Evolutionary conservation across 768 basidiomycete species (phyloP).

Genomic region (Pseudohyphozyma bogoriensis): DNA sequence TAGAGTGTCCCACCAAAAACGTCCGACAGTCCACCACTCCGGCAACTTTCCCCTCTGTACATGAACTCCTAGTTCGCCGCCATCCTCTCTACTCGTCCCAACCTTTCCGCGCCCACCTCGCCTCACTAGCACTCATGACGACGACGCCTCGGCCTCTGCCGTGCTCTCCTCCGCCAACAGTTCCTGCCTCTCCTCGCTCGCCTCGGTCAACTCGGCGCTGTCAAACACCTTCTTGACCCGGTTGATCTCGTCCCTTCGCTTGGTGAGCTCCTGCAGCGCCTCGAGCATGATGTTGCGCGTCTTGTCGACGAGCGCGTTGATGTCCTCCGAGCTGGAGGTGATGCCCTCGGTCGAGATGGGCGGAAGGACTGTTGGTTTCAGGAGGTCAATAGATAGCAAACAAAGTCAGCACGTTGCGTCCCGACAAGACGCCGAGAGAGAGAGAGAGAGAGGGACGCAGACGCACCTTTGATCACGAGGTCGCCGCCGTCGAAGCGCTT

Average conservation of each 20-base stretch:
- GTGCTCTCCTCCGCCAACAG: not conserved
- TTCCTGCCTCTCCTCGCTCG: not conserved
- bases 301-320: constrained; percentile 53
- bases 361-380: constrained; percentile 59
- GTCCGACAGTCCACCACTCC: too few relatives aligned
- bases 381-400: not conserved
- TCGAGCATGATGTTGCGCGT: constrained; percentile 72
- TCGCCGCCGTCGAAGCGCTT: constrained; percentile 56
- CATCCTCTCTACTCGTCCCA: too few relatives aligned
- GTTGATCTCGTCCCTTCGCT: constrained; percentile 6
- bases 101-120: too few relatives aligned
- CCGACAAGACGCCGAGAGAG: not conserved
- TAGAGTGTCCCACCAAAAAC: too few relatives aligned
- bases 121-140: too few relatives aligned
- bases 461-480: constrained; percentile 70
- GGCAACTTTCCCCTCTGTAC: too few relatives aligned
- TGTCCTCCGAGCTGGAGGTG: constrained; percentile 51
- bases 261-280: constrained; percentile 56
- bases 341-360: constrained; percentile 68
- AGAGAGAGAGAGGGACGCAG: too few relatives aligned
- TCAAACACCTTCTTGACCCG: not conserved
- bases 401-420: not conserved
- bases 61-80: too few relatives aligned
- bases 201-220: too few relatives aligned
- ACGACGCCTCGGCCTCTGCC: not conserved